Evolutionary conservation across 2,329 filamentous ascomycete genomes (phyloP).

Genomic region (Endothia cerciana): DNA sequence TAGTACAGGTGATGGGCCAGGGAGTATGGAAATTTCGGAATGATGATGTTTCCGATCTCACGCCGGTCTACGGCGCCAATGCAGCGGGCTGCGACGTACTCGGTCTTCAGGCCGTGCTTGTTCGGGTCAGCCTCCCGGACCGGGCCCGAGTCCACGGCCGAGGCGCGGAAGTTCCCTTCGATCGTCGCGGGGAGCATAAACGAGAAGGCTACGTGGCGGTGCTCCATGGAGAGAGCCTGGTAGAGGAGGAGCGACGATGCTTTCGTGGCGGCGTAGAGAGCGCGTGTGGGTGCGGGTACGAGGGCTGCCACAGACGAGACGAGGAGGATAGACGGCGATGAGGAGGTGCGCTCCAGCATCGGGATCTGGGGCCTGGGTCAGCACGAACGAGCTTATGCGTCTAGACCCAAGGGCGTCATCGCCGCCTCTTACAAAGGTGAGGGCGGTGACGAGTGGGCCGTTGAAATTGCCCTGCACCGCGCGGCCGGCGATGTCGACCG

Average conservation of each 20-base stretch:
- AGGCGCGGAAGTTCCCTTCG: slow-evolving; percentile 40
- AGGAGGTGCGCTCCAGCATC: slow-evolving; percentile 37
- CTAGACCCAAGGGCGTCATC: not conserved
- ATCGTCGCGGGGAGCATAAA: slow-evolving; percentile 40
- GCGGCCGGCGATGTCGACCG: slow-evolving; percentile 32
- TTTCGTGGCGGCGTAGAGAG: slow-evolving; percentile 40
- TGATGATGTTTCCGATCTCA: slow-evolving; percentile 35
- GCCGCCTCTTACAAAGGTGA: slow-evolving; percentile 33
- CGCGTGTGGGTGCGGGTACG: slow-evolving; percentile 40
- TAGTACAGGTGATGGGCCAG: slow-evolving; percentile 38
- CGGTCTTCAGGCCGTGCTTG: slow-evolving; percentile 38
- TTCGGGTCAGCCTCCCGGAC: slow-evolving; percentile 34
- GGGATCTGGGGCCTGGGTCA: slow-evolving; percentile 32
- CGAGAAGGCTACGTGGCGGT: slow-evolving; percentile 38
- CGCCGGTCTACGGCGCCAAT: slow-evolving; percentile 36
- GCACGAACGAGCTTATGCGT: not conserved
- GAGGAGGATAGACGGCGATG: slow-evolving; percentile 27
- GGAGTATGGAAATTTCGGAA: slow-evolving; percentile 39
- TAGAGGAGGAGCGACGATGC: slow-evolving; percentile 39
- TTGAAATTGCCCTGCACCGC: slow-evolving; percentile 38
- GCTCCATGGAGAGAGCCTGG: slow-evolving; percentile 41
- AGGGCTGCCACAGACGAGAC: slow-evolving; percentile 32
- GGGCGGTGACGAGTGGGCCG: slow-evolving; percentile 37
- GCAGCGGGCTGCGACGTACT: slow-evolving; percentile 38
- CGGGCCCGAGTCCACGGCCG: slow-evolving; percentile 38